phyloP scores from a whole-genome alignment of 495 filamentous ascomycete genomes.

The Tetracladium marchalianum region DNA sequence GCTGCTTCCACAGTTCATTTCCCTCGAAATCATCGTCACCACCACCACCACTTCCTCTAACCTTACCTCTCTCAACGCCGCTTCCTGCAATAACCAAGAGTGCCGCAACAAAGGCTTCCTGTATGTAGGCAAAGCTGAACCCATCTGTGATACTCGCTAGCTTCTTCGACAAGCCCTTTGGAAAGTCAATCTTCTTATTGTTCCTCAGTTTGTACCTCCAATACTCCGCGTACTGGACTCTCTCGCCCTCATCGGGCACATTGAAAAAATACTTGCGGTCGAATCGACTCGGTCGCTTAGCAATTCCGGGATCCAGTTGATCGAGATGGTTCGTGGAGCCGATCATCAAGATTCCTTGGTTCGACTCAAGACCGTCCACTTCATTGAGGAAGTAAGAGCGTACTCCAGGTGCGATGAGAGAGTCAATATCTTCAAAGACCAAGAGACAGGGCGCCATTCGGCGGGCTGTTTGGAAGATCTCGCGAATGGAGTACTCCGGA shows the following conservation, averaged over 20 bases:
- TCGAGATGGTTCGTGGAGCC: constrained; percentile 55
- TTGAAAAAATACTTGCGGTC: constrained; percentile 56
- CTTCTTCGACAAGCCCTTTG: constrained; percentile 36
- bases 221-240: constrained; percentile 46
- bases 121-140: constrained; percentile 58
- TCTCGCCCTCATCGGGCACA: constrained; percentile 39
- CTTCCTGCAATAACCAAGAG: constrained; percentile 35
- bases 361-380: constrained; percentile 56
- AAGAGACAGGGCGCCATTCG: constrained; percentile 40
- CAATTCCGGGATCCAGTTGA: constrained; percentile 49
- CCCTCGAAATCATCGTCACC: constrained; percentile 30
- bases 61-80: constrained; percentile 13
- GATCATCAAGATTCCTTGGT: constrained; percentile 58
- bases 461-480: constrained; percentile 42
- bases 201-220: constrained; percentile 46
- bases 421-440: constrained; percentile 60
- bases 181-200: constrained; percentile 47
- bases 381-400: constrained; percentile 63
- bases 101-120: constrained; percentile 54
- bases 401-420: constrained; percentile 40
- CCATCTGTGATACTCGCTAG: constrained; percentile 49
- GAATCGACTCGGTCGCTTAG: constrained; percentile 54
- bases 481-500: constrained; percentile 32
- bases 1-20: constrained; percentile 39
- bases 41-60: constrained; percentile 24